Conservation (phyloP, 2,329 filamentous ascomycete species). For the Geosmithia flava region DNA sequence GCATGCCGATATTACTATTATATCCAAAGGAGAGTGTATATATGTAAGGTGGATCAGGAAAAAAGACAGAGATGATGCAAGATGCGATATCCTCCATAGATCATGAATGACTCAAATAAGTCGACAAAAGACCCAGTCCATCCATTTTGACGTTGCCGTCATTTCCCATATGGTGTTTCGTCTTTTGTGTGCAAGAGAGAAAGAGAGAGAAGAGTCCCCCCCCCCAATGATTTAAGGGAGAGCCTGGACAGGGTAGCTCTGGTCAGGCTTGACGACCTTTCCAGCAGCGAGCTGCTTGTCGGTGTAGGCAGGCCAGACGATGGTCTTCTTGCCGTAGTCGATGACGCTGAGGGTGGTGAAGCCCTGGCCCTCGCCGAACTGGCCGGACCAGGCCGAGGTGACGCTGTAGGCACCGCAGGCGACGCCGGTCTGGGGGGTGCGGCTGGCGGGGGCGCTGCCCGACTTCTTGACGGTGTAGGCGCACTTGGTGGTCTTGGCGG, state of each 20-base stretch:
- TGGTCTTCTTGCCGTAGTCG: constrained; percentile 26
- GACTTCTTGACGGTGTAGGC: constrained; percentile 14
- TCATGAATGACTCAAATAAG: too few relatives aligned
- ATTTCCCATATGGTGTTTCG: not conserved
- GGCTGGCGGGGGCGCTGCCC: constrained; percentile 21
- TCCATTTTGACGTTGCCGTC: too few relatives aligned
- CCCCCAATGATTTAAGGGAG: not conserved
- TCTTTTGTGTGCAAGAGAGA: not conserved
- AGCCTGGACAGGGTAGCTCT: constrained; percentile 21
- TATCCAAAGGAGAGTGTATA: not conserved
- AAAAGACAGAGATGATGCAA: not conserved
- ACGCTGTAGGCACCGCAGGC: constrained; percentile 34
- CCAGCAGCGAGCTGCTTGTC: constrained; percentile 34
- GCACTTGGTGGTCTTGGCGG: constrained; percentile 1
- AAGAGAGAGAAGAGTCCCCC: not conserved
- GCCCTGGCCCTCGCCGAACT: constrained; percentile 37
- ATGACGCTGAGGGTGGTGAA: constrained; percentile 42
- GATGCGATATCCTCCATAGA: not conserved
- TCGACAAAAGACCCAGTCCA: too few relatives aligned
- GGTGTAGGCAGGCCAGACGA: constrained; percentile 40
- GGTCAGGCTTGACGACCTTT: constrained; percentile 33
- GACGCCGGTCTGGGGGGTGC: constrained; percentile 16
- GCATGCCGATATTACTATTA: not conserved
- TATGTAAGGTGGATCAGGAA: not conserved
- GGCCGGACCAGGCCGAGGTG: constrained; percentile 41